Evolutionary conservation across 2,329 filamentous ascomycete genomes (phyloP), one percentile per base, ranked within the genome.

Genomic region (Xylaria polymorpha): DNA sequence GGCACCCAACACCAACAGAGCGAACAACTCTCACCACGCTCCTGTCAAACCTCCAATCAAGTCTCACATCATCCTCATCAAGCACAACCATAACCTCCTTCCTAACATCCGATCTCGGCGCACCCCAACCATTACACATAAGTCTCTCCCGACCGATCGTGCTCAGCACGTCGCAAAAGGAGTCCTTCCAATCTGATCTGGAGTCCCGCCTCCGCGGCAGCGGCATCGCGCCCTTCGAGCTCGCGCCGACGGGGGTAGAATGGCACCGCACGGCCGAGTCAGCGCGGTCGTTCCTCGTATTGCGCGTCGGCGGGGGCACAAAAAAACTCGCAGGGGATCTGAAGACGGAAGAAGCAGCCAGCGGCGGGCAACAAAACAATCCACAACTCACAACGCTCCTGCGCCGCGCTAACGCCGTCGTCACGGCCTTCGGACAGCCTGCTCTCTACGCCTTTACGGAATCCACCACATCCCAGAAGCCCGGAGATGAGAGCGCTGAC

Each of bases 121-220:
- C 90, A 6, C 90, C 92, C 5, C 83, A 93, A 59, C 95, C 95
- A 3, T 85, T 99, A 56, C 96, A 99, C 80, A 90, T 99, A 76
- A 97, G 94, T 74, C 86, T 99, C 7, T 98, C 96, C 8, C 87
- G 93, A 6, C 92, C 96, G 0, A 83, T 98, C 60, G 86, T 90
- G 14, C 87, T 99, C 39, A 83, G 84, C 57, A 94, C 92, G 0
- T 85, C 90, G n/a, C 85, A 91, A 71, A 93, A 93, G 73, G 88
- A 91, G 35, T 74, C 72, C 0, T 98, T 97, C 77, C 82, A 92
- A 5, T 80, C 86, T 4, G 79, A 80, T 0, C 78, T 97, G 1
- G 74, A 75, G 44, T 66, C 78, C 62, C 65, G 79, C 61, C 67
- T 79, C 65, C 68, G 79, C 58, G 68, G 77, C 3, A 83, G 82